Evolutionary conservation across 345 rosid genomes (phyloP), one percentile per base, ranked within the genome.

Genomic region (Pistacia vera): DNA sequence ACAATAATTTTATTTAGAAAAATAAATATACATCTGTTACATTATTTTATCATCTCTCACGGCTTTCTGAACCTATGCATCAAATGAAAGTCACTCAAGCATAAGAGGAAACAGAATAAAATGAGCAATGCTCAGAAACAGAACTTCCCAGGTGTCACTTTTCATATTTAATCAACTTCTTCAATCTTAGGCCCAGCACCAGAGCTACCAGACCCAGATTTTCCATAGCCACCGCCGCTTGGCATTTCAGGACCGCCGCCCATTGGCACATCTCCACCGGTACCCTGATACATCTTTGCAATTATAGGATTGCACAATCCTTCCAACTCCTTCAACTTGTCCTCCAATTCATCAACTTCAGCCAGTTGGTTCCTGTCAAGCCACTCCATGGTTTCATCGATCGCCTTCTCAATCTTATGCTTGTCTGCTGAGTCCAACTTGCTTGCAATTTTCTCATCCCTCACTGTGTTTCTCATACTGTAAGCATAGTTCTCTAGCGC

Each of bases 321-420:
- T 41, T 83, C 81, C 67, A 80, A 33, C 70, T 80, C 86, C 55
- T 77, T 83, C 78, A 79, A 46, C 73, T 79, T 79, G 62, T 83
- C 81, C 49, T 80, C 74, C 2, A 83, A 66, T 68, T 80, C 83
- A 16, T 80, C 86, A 52, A 54, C 79, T 69, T 83, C 81, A 0
- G 77, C 86, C n/a, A 83, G 14, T 62, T 83, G 86, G 36, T 83
- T 83, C 69, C 83, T 36, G 8, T 80, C 86, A 2, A 80, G 79
- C 86, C 81, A 83, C 16, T 83, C 77, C 36, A 77, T 11, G 2
- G 74, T 44, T 56, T 80, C 79, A 9, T 66, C 58, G 33, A 77
- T 62, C 1, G 76, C 83, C 75, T 71, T 80, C 86, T 83, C 86
- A 5, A 83, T 83, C 71, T 72, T 83, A 52, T 77, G 70, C 77